A percentile compares a stretch with the other conserved stretches of the same genome.
phyloP scores from a whole-genome alignment of 306 rosid genomes.

The Cucumis melo region DNA sequence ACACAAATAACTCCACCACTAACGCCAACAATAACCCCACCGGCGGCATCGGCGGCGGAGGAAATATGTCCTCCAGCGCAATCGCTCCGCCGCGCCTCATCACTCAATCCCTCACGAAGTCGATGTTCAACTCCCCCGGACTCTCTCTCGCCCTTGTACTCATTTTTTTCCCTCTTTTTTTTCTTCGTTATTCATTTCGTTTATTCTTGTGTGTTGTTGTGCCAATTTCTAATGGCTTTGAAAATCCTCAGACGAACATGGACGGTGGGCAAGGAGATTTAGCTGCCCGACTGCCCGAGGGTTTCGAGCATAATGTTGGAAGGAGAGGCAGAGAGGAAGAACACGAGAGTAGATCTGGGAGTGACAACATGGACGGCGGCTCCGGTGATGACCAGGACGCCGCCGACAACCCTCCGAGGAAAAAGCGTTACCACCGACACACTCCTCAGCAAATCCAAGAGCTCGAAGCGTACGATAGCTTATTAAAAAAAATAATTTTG shows the following conservation, averaged over 20 bases:
- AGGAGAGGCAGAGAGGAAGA: conserved; percentile 77
- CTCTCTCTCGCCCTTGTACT: conserved; percentile 88
- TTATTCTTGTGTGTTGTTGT: neutral
- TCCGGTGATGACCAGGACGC: conserved; percentile 94
- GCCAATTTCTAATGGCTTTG: neutral
- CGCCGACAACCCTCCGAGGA: conserved; percentile 63
- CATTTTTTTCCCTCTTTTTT: neutral
- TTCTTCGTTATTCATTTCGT: neutral
- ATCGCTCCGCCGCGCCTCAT: conserved; percentile 59
- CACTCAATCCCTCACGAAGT: conserved; percentile 65
- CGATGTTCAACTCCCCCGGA: conserved; percentile 95
- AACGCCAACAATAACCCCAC: conserved; percentile 2
- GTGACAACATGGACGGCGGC: conserved; percentile 84
- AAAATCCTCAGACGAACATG: conserved; percentile 32
- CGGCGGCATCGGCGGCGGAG: conserved; percentile 7
- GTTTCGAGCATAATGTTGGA: conserved; percentile 33
- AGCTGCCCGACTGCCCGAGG: conserved; percentile 32
- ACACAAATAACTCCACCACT: conserved; percentile 12
- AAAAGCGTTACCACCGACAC: conserved; percentile 98
- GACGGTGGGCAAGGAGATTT: conserved; percentile 79
- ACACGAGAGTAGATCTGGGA: conserved; percentile 95
- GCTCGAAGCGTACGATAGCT: conserved; percentile 56
- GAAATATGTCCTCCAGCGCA: conserved; percentile 57
- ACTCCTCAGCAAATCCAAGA: conserved; percentile 99
- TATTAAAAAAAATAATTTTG: neutral